phyloP scores from a whole-genome alignment of 2,329 filamentous ascomycete species.

The Arthroderma sp. region DNA sequence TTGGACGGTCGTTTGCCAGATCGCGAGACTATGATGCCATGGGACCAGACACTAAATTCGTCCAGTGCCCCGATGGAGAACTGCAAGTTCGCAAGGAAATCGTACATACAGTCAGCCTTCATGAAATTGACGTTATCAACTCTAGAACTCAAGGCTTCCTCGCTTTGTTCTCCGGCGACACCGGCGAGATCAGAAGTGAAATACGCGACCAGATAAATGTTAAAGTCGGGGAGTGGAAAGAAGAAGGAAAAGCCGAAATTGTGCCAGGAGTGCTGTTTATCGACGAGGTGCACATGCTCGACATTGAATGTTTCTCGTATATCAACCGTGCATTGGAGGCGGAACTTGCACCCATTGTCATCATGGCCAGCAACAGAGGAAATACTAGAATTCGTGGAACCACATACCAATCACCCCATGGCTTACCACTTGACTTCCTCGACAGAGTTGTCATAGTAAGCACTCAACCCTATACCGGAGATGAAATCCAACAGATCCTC shows the following conservation, averaged over 20 bases:
- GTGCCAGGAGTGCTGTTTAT: slow-evolving; percentile 96
- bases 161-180: slow-evolving; percentile 93
- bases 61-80: slow-evolving; percentile 94
- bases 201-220: slow-evolving; percentile 98
- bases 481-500: slow-evolving; percentile 86
- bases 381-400: slow-evolving; percentile 86
- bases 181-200: slow-evolving; percentile 92
- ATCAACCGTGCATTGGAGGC: slow-evolving; percentile 94
- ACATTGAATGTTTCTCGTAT: slow-evolving; percentile 98
- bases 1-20: slow-evolving; percentile 85
- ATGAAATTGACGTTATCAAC: slow-evolving; percentile 99
- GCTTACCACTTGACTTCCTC: slow-evolving; percentile 86
- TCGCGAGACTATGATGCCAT: slow-evolving; percentile 98
- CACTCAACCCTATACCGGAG: slow-evolving; percentile 67
- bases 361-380: slow-evolving; percentile 97
- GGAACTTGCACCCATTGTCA: slow-evolving; percentile 89
- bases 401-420: slow-evolving; percentile 84
- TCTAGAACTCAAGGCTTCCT: slow-evolving; percentile 96
- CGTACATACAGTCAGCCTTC: slow-evolving; percentile 88
- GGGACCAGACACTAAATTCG: slow-evolving; percentile 95
- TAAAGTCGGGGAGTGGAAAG: slow-evolving; percentile 97
- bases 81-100: slow-evolving; percentile 95
- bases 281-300: slow-evolving; percentile 98
- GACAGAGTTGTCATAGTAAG: slow-evolving; percentile 94
- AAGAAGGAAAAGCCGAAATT: slow-evolving; percentile 97